Percentiles rank a stretch among this genome's conserved stretches.
These are phyloP conservation scores for Areca catechu DNA, from an alignment of 176 grass and related monocot genomes.

Conservation along the genomic window DNA sequence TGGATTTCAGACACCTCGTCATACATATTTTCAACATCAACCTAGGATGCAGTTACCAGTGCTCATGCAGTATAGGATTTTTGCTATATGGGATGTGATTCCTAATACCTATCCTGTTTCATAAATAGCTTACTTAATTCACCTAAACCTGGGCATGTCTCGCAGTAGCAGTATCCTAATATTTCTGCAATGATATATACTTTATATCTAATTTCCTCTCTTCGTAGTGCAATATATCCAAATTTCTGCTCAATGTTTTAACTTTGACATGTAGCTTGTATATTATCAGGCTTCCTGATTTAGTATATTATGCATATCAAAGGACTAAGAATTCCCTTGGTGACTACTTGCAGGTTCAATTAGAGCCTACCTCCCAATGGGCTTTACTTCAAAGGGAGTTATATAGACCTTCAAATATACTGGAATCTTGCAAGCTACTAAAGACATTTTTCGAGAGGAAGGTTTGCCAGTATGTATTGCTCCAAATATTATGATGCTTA, in stretches of 20 bases:
- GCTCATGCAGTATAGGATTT: no score
- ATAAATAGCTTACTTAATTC: no score
- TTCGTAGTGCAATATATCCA: no score
- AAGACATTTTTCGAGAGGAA: conserved; percentile 97
- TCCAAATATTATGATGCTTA: conserved; percentile 1
- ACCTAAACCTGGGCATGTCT: no score
- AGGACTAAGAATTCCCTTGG: neutral
- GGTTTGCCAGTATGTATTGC: conserved; percentile 75
- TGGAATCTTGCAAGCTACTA: conserved; percentile 71
- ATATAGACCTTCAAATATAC: conserved; percentile 74
- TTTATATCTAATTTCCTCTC: no score
- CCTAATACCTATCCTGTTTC: no score
- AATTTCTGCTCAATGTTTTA: neutral
- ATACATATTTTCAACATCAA: no score
- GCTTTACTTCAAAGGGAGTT: conserved; percentile 42
- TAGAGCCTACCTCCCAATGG: conserved; percentile 77
- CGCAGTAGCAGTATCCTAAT: no score
- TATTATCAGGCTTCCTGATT: neutral
- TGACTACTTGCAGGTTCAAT: conserved; percentile 63
- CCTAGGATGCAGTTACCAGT: no score
- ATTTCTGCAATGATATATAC: no score
- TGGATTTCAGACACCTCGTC: no score
- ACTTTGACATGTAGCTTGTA: neutral
- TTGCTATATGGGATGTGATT: no score
- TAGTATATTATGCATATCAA: neutral